Evolutionary conservation across 345 rosid species (phyloP), one percentile per base, ranked within the genome.

Genomic region (Brassica rapa): DNA sequence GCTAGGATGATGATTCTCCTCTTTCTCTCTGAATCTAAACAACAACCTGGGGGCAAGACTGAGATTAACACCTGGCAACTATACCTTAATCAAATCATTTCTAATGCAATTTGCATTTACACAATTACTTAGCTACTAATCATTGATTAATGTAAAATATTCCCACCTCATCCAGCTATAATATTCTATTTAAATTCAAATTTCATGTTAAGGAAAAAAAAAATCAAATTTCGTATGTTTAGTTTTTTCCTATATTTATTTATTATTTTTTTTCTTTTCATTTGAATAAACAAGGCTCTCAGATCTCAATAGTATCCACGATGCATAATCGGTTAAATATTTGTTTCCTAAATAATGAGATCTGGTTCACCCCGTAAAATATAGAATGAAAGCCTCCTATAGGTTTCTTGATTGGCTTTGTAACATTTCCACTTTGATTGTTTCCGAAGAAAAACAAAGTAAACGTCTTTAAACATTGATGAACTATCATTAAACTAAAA

Each of bases 1-100:
- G 76, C 76, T 43, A 12, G 5, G 71, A 70, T 6, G 63, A 76
- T 68, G 74, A 76, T 69, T 68, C 61, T 35, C 55, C 25, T 19
- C 2, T 16, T 35, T 30, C 51, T 43, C 69, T 49, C 25, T 68
- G 53, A 49, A 49, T 49, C 65, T 29, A 9, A 51, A 7, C 12
- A 32, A 61, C 14, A 23, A 66, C 61, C 59, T 66, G 72, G 55
- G 57, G 57, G 56, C 62, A 49, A 60, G 68, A 43, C 79, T 67
- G 51, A 61, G 6, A 6, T 4, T 1, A 25, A 24, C 74, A 76
- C 69, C 74, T 76, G 62, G 53, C 74, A 19, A 66, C 30, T 49
- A 60, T 60, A 12, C 55, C 25, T 49, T 32, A 0, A 25, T 41
- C 46, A 15, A 53, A 32, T 74, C 7, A 55, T 33, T 7, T 59